Base-by-base conservation (phyloP, 805 yeast species). In the Zygoascus biomembranicola region DNA sequence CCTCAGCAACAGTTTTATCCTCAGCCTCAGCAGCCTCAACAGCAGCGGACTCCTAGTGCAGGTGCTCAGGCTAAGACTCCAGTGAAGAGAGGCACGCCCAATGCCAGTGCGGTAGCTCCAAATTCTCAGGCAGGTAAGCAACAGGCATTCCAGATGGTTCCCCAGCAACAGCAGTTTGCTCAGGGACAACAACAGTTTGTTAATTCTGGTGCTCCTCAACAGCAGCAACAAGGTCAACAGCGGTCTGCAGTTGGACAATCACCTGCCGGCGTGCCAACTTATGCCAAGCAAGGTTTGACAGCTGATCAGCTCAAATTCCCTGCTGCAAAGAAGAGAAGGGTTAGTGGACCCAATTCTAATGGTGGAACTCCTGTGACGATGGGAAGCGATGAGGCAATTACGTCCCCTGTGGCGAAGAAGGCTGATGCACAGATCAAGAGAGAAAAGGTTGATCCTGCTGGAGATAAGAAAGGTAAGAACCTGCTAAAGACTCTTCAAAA, bases 301-400 rank as follows among this genome's bases (percentile, higher is more conserved):
- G 51, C 62, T 1, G 66, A 63, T 39, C 66, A 63, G 55, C 57
- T 63, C 45, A 63, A 61, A 51, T 54, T 63, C 43, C 66, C 66
- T 13, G 56, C 55, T 1, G 39, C 52, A 5, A 51, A 57, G 41
- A 62, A 62, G 55, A 57, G 66, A 20, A 59, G 59, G 57, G 48
- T 58, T 5, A 49, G 50, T 39, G 50, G 50, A 10, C 5, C 13
- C 32, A 31, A 19, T 14, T 19, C 60, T 0, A 44, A 55, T 13
- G 58, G 54, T 23, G 44, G 16, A 20, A 54, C 54, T 35, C 53
- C 55, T 37, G 41, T 42, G 35, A 54, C 57, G 18, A 44, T 47
- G 35, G 47, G 59, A 26, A 32, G 56, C 31, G 63, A 56, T 9
- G 61, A 57, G 31, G 41, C 37, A 26, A 61, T 54, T 48, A 47